Base-by-base conservation (phyloP, 2,329 filamentous ascomycete species). In the Hymenoscyphus scutula region DNA sequence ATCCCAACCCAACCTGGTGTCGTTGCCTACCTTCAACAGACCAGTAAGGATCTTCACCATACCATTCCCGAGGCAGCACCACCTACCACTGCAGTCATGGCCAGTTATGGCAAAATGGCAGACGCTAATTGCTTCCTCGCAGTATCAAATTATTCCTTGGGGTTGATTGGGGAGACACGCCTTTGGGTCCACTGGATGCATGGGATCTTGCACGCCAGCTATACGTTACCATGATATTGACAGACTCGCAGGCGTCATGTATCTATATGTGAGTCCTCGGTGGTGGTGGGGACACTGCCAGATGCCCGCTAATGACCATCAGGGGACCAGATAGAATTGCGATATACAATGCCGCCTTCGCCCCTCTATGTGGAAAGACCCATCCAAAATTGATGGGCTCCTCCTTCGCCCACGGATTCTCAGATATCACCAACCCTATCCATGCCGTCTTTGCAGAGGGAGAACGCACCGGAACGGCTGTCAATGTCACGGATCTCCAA, bases 341-440 rank as follows among this genome's bases (percentile, higher is more conserved):
- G 2, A 67, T 73, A 25, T 73, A 73, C 61, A 73, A 72, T 56
- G 65, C 69, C 48, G 59, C 60, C 7, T 73, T 70, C 30, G 61
- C 67, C 17, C 62, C 66, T 19, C 60, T 73, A 2, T 64, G 69
- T 7, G 66, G 68, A 11, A 69, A 68, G 30, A 58, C 62, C 19
- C 69, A 72, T 38, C 69, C 69, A 1, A 19, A n/a, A 2, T 59
- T 72, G 4, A 70, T 71, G 68, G 69, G 70, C 2, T 53, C 56
- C 5, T 15, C 59, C 2, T 69, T 71, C 30, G 5, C 64, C 38
- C 30, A 61, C 1, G 64, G 59, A 2, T 71, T 70, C 51, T 68
- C 68, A 10, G 68, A 69, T 23, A 58, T 71, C 13, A 67, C 63
- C 61, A 30, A 58, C 3, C 41, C 54, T 13, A 67, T 71, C 5